Evolutionary conservation across 176 grass and related monocot species (phyloP).

Genomic region (Microstegium vimineum): DNA sequence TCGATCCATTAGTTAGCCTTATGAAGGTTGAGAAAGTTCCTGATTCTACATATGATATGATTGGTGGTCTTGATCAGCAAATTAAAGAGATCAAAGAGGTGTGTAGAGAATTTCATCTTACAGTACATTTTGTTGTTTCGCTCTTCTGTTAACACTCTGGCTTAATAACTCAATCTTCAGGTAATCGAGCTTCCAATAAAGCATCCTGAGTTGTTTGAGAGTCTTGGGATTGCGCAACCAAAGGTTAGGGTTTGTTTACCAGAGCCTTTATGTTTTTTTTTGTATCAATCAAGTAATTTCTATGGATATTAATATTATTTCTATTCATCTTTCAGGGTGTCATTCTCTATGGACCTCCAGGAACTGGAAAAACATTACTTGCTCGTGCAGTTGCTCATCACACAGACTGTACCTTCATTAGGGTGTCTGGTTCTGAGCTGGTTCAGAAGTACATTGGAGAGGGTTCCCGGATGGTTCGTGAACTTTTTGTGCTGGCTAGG

Average conservation of each 20-base stretch:
- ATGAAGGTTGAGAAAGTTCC: slow-evolving; percentile 99
- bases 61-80: slow-evolving; percentile 93
- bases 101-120: background rate
- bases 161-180: slow-evolving; percentile 37
- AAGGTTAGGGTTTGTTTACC: slow-evolving; percentile 54
- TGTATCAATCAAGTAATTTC: background rate
- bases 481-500: slow-evolving; percentile 99
- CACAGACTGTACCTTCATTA: slow-evolving; percentile 97
- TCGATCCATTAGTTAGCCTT: slow-evolving; percentile 89
- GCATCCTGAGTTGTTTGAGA: slow-evolving; percentile 93
- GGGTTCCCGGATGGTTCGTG: slow-evolving; percentile 92
- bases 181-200: slow-evolving; percentile 99
- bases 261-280: background rate
- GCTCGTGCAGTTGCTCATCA: slow-evolving; percentile 98
- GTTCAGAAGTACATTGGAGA: slow-evolving; percentile 99
- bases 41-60: slow-evolving; percentile 99
- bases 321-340: slow-evolving; percentile 59
- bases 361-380: slow-evolving; percentile 93
- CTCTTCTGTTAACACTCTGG: background rate
- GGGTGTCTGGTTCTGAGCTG: slow-evolving; percentile 96
- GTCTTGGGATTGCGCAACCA: slow-evolving; percentile 93
- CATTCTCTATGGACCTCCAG: slow-evolving; percentile 91
- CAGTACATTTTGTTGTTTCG: background rate
- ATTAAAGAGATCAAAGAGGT: slow-evolving; percentile 99
- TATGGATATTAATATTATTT: background rate